These are phyloP conservation scores for Alternaria ventricosa DNA, from an alignment of 2,329 filamentous ascomycete species.

Conservation along the genomic window DNA sequence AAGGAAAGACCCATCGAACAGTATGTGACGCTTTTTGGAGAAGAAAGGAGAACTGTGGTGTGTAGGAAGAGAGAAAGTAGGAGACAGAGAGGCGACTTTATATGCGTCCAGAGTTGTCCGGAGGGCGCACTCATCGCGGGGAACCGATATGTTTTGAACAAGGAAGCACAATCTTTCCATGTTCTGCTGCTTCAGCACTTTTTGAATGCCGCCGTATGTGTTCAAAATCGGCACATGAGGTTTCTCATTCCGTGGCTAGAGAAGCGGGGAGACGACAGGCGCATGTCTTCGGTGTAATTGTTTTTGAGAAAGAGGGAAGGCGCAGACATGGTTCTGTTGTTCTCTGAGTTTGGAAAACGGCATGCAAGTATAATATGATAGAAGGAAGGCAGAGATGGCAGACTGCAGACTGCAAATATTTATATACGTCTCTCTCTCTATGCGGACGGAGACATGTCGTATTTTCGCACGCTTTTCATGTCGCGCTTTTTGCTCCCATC, in stretches of 20 bases:
- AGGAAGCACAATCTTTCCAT: not conserved
- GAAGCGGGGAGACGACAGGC: not conserved
- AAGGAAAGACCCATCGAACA: too few species aligned
- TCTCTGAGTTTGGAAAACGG: too few species aligned
- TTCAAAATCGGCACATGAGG: not conserved
- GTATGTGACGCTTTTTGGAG: too few species aligned
- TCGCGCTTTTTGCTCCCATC: too few species aligned
- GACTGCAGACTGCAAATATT: not conserved
- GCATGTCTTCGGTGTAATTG: fast-evolving
- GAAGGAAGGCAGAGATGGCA: not conserved
- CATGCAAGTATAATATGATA: not conserved
- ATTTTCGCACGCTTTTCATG: too few species aligned
- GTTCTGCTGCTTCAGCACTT: not conserved
- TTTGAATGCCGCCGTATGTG: not conserved
- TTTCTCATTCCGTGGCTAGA: not conserved
- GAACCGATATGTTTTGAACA: not conserved
- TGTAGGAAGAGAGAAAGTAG: not conserved
- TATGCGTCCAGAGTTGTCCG: not conserved
- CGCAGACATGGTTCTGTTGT: too few species aligned
- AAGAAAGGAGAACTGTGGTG: not conserved
- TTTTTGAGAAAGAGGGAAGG: not conserved
- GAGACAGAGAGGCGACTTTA: not conserved
- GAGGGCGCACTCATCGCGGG: not conserved
- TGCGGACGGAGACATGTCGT: not conserved
- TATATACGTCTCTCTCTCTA: not conserved